Evolutionary conservation across 2,329 filamentous ascomycete genomes (phyloP).

Genomic region (Fusarium dlaminii): DNA sequence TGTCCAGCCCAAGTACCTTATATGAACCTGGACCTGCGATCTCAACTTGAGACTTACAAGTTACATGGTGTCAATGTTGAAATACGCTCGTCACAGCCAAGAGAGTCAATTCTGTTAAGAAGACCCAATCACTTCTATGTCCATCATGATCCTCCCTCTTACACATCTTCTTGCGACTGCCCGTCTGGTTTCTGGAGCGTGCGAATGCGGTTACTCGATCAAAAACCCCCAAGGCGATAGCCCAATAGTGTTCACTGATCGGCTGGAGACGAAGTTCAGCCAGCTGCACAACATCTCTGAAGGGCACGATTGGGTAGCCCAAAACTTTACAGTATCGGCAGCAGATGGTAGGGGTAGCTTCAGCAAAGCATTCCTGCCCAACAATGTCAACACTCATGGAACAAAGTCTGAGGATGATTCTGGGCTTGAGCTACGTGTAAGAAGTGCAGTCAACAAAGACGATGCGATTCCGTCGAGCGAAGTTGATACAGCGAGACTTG

Average conservation of each 20-base stretch:
- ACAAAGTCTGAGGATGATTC: constrained; percentile 38
- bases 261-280: constrained; percentile 77
- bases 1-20: not conserved
- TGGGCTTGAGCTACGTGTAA: constrained; percentile 68
- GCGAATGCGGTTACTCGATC: constrained; percentile 78
- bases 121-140: not conserved
- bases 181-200: constrained; percentile 55
- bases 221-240: constrained; percentile 52
- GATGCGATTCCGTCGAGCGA: constrained; percentile 69
- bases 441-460: constrained; percentile 54
- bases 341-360: constrained; percentile 68
- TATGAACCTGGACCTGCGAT: not conserved
- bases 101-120: not conserved
- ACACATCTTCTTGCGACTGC: constrained; percentile 19
- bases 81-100: not conserved
- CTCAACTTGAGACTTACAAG: not conserved
- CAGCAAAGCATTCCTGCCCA: constrained; percentile 68
- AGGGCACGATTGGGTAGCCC: constrained; percentile 70
- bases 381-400: constrained; percentile 63
- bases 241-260: constrained; percentile 70
- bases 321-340: constrained; percentile 73
- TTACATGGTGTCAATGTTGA: not conserved
- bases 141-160: constrained; percentile 12
- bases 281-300: constrained; percentile 59
- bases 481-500: constrained; percentile 66